Percentiles rank a stretch among this genome's conserved stretches.
Conservation (phyloP, 2,329 filamentous ascomycete genomes). For the Beauveria sp. region DNA sequence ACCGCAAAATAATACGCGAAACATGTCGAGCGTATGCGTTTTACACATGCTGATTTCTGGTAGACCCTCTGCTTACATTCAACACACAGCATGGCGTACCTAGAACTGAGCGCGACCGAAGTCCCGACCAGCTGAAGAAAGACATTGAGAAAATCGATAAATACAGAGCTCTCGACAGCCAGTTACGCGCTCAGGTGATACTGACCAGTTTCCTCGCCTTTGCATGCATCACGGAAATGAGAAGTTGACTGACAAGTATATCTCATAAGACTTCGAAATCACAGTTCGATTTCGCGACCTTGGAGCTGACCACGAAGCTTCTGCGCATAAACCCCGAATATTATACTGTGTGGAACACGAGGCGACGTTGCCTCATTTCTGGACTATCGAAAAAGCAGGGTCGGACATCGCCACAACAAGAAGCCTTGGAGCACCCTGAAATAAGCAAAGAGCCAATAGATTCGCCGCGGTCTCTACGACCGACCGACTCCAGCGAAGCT, state of each 20-base stretch:
- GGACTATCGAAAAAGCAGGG: constrained; percentile 47
- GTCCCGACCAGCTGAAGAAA: constrained; percentile 62
- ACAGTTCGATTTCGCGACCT: constrained; percentile 47
- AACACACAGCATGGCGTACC: constrained; percentile 69
- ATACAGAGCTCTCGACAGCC: constrained; percentile 64
- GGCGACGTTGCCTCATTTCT: constrained; percentile 62
- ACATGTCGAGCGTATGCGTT: constrained; percentile 9
- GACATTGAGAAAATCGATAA: constrained; percentile 69
- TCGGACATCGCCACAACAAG: constrained; percentile 46
- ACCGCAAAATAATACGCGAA: neutral
- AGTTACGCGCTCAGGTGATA: constrained; percentile 57
- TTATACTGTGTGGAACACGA: constrained; percentile 86
- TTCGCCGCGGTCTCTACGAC: constrained; percentile 54
- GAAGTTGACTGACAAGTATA: neutral
- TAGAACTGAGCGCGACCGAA: constrained; percentile 54
- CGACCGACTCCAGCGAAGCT: constrained; percentile 46
- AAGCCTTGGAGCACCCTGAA: constrained; percentile 46
- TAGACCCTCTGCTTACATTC: neutral
- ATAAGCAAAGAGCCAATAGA: constrained; percentile 48
- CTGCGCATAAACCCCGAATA: constrained; percentile 77
- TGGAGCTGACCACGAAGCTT: constrained; percentile 64
- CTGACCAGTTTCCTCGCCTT: too few species aligned
- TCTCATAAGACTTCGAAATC: constrained; percentile 28
- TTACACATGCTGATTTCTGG: neutral
- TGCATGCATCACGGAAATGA: neutral